phyloP scores from a whole-genome alignment of 2,329 filamentous ascomycete species.

The Calonectria naviculata region DNA sequence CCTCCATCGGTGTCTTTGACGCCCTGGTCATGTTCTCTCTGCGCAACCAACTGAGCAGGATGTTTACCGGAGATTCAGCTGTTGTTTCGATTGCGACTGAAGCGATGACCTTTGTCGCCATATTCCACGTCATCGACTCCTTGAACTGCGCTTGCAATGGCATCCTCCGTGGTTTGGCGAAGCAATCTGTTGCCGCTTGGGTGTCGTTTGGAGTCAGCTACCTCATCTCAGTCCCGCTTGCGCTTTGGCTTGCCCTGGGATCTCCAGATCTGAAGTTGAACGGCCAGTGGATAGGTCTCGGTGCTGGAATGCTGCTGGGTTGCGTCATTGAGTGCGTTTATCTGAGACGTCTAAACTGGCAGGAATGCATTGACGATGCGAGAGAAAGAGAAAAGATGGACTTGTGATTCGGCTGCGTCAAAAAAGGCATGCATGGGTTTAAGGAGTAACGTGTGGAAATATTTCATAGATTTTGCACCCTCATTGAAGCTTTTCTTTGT shows the following conservation, averaged over 20 bases:
- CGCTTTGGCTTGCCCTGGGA: constrained; percentile 12
- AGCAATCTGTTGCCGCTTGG: constrained; percentile 15
- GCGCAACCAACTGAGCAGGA: background rate
- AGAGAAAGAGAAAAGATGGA: constrained; percentile 9
- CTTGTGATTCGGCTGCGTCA: background rate
- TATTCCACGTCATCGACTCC: constrained; percentile 16
- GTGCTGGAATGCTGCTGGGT: constrained; percentile 6
- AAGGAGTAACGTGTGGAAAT: background rate
- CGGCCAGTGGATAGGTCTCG: constrained; percentile 11
- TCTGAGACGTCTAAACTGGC: constrained; percentile 5
- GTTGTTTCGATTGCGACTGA: constrained; percentile 4
- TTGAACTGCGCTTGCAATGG: constrained; percentile 15
- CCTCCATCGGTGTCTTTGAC: background rate
- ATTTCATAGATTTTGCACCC: background rate
- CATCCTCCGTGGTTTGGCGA: background rate
- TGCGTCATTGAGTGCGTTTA: background rate
- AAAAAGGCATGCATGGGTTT: background rate
- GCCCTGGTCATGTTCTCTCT: constrained; percentile 1
- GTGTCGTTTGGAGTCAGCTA: constrained; percentile 11
- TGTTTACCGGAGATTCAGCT: constrained; percentile 1
- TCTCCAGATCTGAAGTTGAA: constrained; percentile 13
- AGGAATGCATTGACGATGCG: constrained; percentile 9
- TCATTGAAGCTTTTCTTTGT: background rate
- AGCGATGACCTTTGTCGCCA: constrained; percentile 6
- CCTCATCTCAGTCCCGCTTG: constrained; percentile 3